Conservation (phyloP, 2,329 filamentous ascomycete species). For the Pseudogymnoascus sp. region DNA sequence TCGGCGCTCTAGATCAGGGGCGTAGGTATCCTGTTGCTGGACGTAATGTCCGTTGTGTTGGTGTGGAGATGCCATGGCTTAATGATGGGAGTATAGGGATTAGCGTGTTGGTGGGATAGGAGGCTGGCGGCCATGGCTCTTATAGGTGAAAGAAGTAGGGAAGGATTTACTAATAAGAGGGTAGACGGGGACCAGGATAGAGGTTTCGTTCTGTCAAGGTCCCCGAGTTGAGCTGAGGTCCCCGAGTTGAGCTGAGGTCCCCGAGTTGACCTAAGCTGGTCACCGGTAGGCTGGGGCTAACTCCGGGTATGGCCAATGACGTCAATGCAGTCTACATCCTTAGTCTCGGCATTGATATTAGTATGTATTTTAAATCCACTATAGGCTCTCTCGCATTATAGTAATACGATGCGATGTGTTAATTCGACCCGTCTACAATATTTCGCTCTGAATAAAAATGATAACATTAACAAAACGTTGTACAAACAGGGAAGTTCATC, state of each 20-base stretch:
- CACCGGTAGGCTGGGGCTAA: background rate
- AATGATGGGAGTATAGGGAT: background rate
- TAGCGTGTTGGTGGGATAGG: background rate
- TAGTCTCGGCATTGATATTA: background rate
- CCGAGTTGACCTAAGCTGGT: background rate
- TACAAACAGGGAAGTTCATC: background rate
- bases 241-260: background rate
- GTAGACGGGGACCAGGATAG: background rate
- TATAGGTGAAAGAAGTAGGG: background rate
- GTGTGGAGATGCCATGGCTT: background rate
- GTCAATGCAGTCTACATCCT: background rate
- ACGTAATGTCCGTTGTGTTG: background rate
- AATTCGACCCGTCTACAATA: background rate
- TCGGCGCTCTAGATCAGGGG: background rate
- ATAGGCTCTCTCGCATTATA: background rate
- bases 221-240: background rate
- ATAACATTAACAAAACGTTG: background rate
- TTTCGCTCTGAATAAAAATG: background rate
- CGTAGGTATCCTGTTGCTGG: background rate
- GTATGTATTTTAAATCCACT: background rate
- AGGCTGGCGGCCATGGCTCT: background rate
- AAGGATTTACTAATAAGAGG: background rate
- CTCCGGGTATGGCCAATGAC: background rate
- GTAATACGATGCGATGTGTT: background rate
- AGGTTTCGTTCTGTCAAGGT: background rate